A percentile compares a stretch with the other conserved stretches of the same genome.
Conservation (phyloP, 805 yeast species). For the Kluyveromyces lactis region DNA sequence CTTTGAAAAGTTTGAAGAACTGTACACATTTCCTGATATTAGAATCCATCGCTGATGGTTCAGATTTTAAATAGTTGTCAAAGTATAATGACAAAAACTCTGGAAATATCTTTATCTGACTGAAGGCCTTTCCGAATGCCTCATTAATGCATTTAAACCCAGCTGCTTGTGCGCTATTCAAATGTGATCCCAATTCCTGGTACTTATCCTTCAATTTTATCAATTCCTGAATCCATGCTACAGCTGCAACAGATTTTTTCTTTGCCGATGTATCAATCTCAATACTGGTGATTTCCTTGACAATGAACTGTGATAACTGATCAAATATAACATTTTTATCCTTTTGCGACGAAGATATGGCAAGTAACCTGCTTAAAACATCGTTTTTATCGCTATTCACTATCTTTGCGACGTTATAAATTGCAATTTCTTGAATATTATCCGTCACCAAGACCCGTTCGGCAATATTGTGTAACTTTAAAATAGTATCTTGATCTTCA, state of each 20-base stretch:
- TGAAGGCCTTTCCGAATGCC: slow-evolving; percentile 56
- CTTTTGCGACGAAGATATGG: slow-evolving; percentile 1
- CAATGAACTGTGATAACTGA: slow-evolving; percentile 10
- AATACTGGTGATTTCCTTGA: slow-evolving; percentile 11
- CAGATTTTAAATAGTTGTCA: slow-evolving; percentile 47
- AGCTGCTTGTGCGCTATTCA: slow-evolving; percentile 42
- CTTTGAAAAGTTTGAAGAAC: slow-evolving; percentile 61
- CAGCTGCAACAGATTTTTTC: slow-evolving; percentile 44
- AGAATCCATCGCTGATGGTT: slow-evolving; percentile 24
- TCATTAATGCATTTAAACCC: slow-evolving; percentile 49
- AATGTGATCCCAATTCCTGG: slow-evolving; percentile 36
- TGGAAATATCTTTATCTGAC: slow-evolving; percentile 37
- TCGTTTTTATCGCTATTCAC: slow-evolving; percentile 1
- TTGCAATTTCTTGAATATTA: slow-evolving; percentile 4
- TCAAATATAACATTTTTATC: slow-evolving; percentile 6
- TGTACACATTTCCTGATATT: slow-evolving; percentile 38
- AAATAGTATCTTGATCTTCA: slow-evolving; percentile 17
- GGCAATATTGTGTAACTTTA: slow-evolving; percentile 14
- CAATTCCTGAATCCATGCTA: slow-evolving; percentile 58
- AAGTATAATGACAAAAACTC: slow-evolving; percentile 51
- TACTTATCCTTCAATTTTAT: slow-evolving; percentile 44
- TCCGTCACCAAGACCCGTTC: slow-evolving; percentile 20
- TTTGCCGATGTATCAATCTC: slow-evolving; percentile 14
- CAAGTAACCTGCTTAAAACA: slow-evolving; percentile 2
- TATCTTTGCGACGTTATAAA: slow-evolving; percentile 2